A percentile compares a stretch with the other conserved stretches of the same genome.
Conservation (phyloP, 768 basidiomycete genomes). For the Lyophyllum semitale region DNA sequence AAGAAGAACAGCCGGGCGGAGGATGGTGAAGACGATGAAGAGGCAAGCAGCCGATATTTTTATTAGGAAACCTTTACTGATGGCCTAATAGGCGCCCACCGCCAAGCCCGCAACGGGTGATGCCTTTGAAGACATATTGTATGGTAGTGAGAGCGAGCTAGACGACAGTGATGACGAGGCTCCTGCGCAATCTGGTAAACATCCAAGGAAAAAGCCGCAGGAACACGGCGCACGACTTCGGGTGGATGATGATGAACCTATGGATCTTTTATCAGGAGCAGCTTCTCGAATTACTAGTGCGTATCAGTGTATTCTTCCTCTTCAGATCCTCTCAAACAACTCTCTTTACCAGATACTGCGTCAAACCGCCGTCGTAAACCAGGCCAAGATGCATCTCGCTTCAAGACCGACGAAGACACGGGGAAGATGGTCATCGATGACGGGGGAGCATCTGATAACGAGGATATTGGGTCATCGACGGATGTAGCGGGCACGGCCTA, state of each 20-base stretch:
- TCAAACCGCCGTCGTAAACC: constrained; percentile 67
- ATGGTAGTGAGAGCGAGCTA: constrained; percentile 93
- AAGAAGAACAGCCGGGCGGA: constrained; percentile 70
- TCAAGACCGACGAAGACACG: constrained; percentile 84
- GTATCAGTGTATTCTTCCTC: constrained; percentile 26
- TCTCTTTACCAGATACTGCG: constrained; percentile 36
- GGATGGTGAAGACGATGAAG: constrained; percentile 55
- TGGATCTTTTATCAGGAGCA: constrained; percentile 89
- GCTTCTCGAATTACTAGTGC: constrained; percentile 69
- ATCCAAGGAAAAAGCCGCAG: constrained; percentile 33
- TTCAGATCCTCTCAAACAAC: not conserved
- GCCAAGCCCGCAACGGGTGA: constrained; percentile 66
- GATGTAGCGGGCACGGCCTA: constrained; percentile 80
- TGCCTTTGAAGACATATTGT: constrained; percentile 96
- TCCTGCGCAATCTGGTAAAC: constrained; percentile 21
- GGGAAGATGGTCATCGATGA: constrained; percentile 80
- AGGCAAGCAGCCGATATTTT: constrained; percentile 10
- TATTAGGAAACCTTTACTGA: constrained; percentile 4
- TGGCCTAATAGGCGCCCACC: constrained; percentile 36
- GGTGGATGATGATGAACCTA: constrained; percentile 89
- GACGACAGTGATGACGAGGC: constrained; percentile 71
- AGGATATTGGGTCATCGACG: constrained; percentile 37
- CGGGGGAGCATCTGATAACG: constrained; percentile 50
- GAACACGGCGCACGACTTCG: constrained; percentile 64
- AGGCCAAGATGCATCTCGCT: constrained; percentile 82